phyloP scores from a whole-genome alignment of 73 alveolate genomes.

The Tetrahymena borealis region DNA sequence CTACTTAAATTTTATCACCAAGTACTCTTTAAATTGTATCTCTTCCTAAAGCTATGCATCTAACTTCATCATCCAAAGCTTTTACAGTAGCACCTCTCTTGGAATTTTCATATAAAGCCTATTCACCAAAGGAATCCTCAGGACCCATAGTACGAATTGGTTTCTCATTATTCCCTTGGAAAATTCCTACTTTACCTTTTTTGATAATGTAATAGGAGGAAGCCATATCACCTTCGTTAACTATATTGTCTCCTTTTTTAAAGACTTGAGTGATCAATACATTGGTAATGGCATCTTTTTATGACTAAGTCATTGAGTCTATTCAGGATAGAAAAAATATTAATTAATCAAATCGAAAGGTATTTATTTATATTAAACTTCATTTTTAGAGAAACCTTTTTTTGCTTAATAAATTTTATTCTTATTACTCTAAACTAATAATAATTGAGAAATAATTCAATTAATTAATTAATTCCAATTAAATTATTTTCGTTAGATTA shows the following conservation, averaged over 20 bases:
- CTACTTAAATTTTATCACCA: conserved; percentile 25
- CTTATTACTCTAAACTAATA: too few relatives aligned
- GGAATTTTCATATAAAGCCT: conserved; percentile 35
- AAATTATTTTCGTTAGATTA: too few relatives aligned
- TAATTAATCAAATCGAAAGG: background rate
- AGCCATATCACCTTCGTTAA: conserved; percentile 74
- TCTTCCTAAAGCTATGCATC: conserved; percentile 41
- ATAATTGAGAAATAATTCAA: too few relatives aligned
- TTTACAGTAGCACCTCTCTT: conserved; percentile 42
- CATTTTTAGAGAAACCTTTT: too few relatives aligned
- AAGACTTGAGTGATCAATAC: conserved; percentile 38
- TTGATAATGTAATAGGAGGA: conserved; percentile 71
- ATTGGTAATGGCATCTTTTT: conserved; percentile 18
- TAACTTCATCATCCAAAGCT: conserved; percentile 38
- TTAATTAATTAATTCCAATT: too few relatives aligned
- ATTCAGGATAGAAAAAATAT: background rate
- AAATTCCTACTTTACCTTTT: conserved; percentile 64
- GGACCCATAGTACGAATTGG: conserved; percentile 63
- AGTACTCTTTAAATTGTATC: conserved; percentile 17
- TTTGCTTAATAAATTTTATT: too few relatives aligned
- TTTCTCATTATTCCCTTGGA: conserved; percentile 50
- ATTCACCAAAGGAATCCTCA: conserved; percentile 79
- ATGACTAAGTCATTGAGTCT: conserved; percentile 12
- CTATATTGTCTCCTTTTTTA: conserved; percentile 57
- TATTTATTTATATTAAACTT: background rate